These are phyloP conservation scores for Kluyveromyces lactis DNA, from an alignment of 805 yeast species.

Conservation along the genomic window DNA sequence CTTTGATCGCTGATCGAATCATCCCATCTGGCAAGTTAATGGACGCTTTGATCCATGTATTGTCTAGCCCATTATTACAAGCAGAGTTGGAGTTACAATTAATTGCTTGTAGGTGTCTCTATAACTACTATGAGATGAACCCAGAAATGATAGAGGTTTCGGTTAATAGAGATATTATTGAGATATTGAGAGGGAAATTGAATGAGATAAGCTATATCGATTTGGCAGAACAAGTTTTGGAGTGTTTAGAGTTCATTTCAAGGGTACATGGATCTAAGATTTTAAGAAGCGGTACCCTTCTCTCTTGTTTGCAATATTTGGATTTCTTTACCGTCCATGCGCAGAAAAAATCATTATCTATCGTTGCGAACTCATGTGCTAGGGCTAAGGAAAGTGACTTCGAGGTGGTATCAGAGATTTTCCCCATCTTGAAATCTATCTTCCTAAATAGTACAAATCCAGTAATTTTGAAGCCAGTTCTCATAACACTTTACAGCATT, in stretches of 20 bases:
- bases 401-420: slow-evolving; percentile 43
- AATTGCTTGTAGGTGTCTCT: slow-evolving; percentile 75
- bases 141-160: slow-evolving; percentile 55
- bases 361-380: slow-evolving; percentile 62
- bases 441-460: slow-evolving; percentile 50
- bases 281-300: slow-evolving; percentile 51
- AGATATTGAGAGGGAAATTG: slow-evolving; percentile 55
- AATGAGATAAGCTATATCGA: slow-evolving; percentile 78
- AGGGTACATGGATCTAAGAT: slow-evolving; percentile 44
- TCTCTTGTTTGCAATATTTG: slow-evolving; percentile 59
- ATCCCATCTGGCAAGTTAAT: slow-evolving; percentile 55
- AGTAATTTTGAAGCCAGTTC: slow-evolving; percentile 13
- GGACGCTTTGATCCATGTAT: slow-evolving; percentile 44
- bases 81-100: slow-evolving; percentile 75
- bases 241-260: slow-evolving; percentile 61
- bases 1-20: slow-evolving; percentile 49
- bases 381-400: slow-evolving; percentile 38
- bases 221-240: slow-evolving; percentile 84
- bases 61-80: slow-evolving; percentile 47
- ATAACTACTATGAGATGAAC: slow-evolving; percentile 70
- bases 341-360: slow-evolving; percentile 69
- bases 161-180: slow-evolving; percentile 57
- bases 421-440: slow-evolving; percentile 47
- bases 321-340: slow-evolving; percentile 88
- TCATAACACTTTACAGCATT: slow-evolving; percentile 20